Evolutionary conservation across 2,329 filamentous ascomycete species (phyloP).

Genomic region (Diaporthe sp.): DNA sequence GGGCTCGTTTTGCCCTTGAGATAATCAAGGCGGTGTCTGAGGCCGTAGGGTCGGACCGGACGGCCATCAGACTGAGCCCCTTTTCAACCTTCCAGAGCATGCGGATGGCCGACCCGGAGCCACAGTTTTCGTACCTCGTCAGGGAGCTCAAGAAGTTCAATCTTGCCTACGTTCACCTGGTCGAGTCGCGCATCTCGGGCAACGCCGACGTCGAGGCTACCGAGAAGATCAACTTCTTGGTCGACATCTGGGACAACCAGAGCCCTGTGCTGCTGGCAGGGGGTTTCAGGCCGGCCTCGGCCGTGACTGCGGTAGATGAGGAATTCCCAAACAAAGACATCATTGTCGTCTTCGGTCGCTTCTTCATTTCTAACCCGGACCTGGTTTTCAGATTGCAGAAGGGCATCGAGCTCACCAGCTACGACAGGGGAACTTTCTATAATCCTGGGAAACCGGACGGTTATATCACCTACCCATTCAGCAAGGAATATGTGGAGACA

Average conservation of each 20-base stretch:
- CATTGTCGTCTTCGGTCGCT: slow-evolving; percentile 55
- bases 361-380: slow-evolving; percentile 60
- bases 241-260: slow-evolving; percentile 46
- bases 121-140: slow-evolving; percentile 68
- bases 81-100: slow-evolving; percentile 70
- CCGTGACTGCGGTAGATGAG: slow-evolving; percentile 45
- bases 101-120: slow-evolving; percentile 67
- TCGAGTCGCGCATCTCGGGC: slow-evolving; percentile 63
- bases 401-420: slow-evolving; percentile 51
- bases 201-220: slow-evolving; percentile 51
- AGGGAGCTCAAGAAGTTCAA: slow-evolving; percentile 61
- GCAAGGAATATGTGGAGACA: slow-evolving; percentile 32
- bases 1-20: slow-evolving; percentile 64
- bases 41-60: slow-evolving; percentile 63
- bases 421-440: slow-evolving; percentile 56
- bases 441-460: slow-evolving; percentile 10
- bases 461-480: slow-evolving; percentile 30
- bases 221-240: slow-evolving; percentile 47
- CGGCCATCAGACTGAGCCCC: slow-evolving; percentile 67
- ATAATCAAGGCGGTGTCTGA: slow-evolving; percentile 62
- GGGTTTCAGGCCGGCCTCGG: slow-evolving; percentile 43
- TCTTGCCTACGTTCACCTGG: slow-evolving; percentile 69
- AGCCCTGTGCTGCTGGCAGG: slow-evolving; percentile 50
- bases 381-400: slow-evolving; percentile 55
- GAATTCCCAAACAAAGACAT: slow-evolving; percentile 43